phyloP scores from a whole-genome alignment of 2,329 filamentous ascomycete species.

The Ceratocystis diversiconidia region DNA sequence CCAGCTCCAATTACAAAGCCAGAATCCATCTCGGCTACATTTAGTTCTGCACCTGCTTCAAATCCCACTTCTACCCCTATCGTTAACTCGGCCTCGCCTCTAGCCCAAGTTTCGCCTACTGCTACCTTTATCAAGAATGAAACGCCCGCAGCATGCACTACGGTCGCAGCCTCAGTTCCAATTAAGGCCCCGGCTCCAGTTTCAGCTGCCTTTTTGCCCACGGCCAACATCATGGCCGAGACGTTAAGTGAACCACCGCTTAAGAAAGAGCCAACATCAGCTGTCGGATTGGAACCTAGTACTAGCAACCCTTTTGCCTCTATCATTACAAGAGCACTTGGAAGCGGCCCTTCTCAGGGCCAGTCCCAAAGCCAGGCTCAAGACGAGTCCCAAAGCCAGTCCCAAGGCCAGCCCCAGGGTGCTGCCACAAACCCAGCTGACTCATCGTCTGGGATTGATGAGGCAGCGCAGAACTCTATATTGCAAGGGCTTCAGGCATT shows the following conservation, averaged over 20 bases:
- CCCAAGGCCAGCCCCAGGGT: background rate
- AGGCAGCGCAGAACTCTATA: constrained; percentile 8
- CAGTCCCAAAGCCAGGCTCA: background rate
- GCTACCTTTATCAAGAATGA: background rate
- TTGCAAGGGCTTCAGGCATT: constrained; percentile 16
- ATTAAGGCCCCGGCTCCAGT: constrained; percentile 14
- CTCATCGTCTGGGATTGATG: background rate
- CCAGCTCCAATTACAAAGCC: background rate
- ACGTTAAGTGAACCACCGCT: background rate
- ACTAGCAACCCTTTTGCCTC: constrained; percentile 5
- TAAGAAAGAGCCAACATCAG: background rate
- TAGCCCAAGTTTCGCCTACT: background rate
- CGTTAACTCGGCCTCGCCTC: background rate
- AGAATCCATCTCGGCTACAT: background rate
- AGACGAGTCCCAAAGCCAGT: background rate
- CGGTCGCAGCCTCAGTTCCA: constrained; percentile 13
- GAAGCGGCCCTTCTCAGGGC: background rate
- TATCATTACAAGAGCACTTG: background rate
- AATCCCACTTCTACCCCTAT: background rate
- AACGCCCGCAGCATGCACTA: constrained; percentile 8
- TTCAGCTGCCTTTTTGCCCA: constrained; percentile 2
- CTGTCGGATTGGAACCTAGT: background rate
- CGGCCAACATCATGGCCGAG: background rate
- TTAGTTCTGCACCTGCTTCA: background rate
- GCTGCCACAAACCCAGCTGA: background rate